These are phyloP conservation scores for Colletotrichum cordylinicola DNA, from an alignment of 2,329 filamentous ascomycete genomes.

Conservation along the genomic window DNA sequence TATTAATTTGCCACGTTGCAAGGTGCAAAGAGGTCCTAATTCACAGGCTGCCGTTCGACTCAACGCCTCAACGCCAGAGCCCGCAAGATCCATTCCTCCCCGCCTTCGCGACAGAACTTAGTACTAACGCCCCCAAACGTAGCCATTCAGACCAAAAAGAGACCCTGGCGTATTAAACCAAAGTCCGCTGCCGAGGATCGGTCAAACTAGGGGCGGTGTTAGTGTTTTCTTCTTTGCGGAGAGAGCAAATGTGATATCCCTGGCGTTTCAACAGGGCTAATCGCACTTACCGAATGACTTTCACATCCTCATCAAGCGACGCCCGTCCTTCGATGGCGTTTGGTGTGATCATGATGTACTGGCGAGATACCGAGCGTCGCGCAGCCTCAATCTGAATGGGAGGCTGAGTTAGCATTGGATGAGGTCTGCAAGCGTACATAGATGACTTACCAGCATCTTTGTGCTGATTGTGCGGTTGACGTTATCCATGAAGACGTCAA, in stretches of 20 bases:
- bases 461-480: constrained; percentile 94
- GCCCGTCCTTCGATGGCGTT: constrained; percentile 75
- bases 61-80: background rate
- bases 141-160: background rate
- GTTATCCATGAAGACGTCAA: constrained; percentile 99
- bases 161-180: constrained; percentile 31
- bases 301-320: constrained; percentile 71
- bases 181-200: constrained; percentile 63
- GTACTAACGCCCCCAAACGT: background rate
- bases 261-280: background rate
- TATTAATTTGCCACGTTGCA: background rate
- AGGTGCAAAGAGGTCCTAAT: background rate
- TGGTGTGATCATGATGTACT: constrained; percentile 96
- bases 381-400: constrained; percentile 75
- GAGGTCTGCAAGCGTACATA: background rate
- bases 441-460: constrained; percentile 81
- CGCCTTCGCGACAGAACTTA: background rate
- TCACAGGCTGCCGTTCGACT: background rate
- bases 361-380: constrained; percentile 83
- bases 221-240: constrained; percentile 6
- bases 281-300: constrained; percentile 70
- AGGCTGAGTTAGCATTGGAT: background rate
- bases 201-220: constrained; percentile 49
- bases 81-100: background rate
- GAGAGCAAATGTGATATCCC: constrained; percentile 4